Evolutionary conservation across 345 rosid species (phyloP), one percentile per base, ranked within the genome.

Genomic region (Mercurialis annua): DNA sequence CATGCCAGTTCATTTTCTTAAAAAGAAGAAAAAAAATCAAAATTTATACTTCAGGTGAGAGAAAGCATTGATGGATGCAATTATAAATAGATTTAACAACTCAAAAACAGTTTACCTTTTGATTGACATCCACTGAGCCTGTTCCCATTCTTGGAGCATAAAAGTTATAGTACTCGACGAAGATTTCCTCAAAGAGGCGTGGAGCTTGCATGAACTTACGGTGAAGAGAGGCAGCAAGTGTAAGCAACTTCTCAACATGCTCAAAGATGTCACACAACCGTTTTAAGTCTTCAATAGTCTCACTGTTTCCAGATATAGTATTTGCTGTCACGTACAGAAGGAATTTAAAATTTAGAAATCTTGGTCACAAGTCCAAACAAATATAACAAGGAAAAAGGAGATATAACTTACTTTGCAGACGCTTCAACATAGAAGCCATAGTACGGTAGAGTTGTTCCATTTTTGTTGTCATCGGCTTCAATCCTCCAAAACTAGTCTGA

Each of bases 171-270:
- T 81, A 91, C 71, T 85, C 86, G 23, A 73, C 75, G 83, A 94
- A 91, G 69, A 94, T 79, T 58, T 86, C 86, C 71, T 85, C 86
- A n/a, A 86, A 76, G n/a, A 91, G 80, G 2, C 89, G 82, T 33
- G 92, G 85, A 23, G 89, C 87, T 17, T 83, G 85, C 71, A 78
- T 58, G 72, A 94, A 94, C 74, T 85, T 94, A 48, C 90, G 86
- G 78, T 88, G 96, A 71, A 94, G 93, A 65, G 92, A 91, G 23
- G 90, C 92, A 20, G 99, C 98, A 11, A 91, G 84, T 40, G 85
- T 72, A 64, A 86, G 71, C 70, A 91, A 68, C 74, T 83, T 89
- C 82, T 94, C 99, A 0, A 94, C 82, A 43, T 87, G 85, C 74
- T 85, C 98, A 81, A 87, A 94, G 71, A 78, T 76, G 14, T 71